Evolutionary conservation across 192 early-diverging fungal species (phyloP).

Genomic region (Dissophora ornata): DNA sequence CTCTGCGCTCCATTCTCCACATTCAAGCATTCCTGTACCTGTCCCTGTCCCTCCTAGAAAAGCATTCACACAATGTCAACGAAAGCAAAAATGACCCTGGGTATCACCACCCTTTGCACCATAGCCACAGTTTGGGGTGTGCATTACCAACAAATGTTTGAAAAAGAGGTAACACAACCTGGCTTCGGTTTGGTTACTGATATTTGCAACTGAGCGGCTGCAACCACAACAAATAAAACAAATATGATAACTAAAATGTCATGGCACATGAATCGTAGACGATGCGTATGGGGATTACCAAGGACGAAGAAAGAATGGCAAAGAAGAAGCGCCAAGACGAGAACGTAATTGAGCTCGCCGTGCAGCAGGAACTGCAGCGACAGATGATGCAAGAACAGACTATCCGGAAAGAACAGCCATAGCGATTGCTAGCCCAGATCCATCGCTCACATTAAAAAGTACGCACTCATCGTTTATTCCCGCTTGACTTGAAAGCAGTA

Average conservation of each 20-base stretch:
- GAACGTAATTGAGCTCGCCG: constrained; percentile 53
- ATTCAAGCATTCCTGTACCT: neutral
- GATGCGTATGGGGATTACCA: constrained; percentile 47
- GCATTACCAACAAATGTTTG: constrained; percentile 54
- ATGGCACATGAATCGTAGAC: constrained; percentile 13
- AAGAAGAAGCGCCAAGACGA: constrained; percentile 55
- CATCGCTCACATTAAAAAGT: neutral
- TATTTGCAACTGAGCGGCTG: too few relatives aligned
- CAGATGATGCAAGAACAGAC: constrained; percentile 50
- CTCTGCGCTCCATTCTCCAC: neutral
- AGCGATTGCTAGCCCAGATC: neutral
- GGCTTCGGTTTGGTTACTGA: neutral
- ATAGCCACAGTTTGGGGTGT: constrained; percentile 47
- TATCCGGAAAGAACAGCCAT: constrained; percentile 23
- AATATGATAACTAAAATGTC: neutral
- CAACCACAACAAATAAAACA: too few relatives aligned
- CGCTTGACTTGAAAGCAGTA: neutral
- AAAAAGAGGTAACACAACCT: constrained; percentile 39
- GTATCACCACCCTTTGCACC: constrained; percentile 40
- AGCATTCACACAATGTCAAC: constrained; percentile 33
- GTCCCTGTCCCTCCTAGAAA: neutral
- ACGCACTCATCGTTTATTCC: too few relatives aligned
- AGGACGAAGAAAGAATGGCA: constrained; percentile 51
- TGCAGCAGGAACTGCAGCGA: constrained; percentile 49
- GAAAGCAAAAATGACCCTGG: constrained; percentile 54